phyloP scores from a whole-genome alignment of 495 filamentous ascomycete species.

The Aspergillus baeticus region DNA sequence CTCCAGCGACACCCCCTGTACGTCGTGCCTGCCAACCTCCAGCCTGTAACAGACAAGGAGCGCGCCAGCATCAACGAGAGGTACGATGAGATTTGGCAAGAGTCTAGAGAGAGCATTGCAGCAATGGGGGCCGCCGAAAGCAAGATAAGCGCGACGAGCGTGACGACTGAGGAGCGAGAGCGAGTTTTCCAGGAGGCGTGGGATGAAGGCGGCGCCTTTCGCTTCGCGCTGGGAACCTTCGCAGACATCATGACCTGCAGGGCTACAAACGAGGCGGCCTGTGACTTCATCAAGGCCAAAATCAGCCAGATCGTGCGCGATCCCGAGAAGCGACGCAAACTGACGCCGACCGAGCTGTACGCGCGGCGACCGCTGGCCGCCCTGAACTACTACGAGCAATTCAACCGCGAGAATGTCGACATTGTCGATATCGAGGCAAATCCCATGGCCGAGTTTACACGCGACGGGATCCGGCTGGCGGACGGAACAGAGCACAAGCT shows the following conservation, averaged over 20 bases:
- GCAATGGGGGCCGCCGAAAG: background rate
- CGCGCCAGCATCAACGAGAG: background rate
- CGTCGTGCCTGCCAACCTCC: background rate
- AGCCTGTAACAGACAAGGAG: background rate
- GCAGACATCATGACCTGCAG: conserved; percentile 26
- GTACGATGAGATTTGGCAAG: background rate
- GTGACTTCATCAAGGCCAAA: conserved; percentile 26
- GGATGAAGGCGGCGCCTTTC: conserved; percentile 19
- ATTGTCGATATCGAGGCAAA: background rate
- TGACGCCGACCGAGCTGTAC: conserved; percentile 10
- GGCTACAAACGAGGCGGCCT: conserved; percentile 24
- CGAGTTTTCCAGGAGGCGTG: conserved; percentile 14
- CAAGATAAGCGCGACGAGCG: background rate
- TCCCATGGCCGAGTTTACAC: conserved; percentile 24
- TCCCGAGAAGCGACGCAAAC: conserved; percentile 6
- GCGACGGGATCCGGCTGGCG: conserved; percentile 27
- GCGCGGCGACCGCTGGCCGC: conserved; percentile 14
- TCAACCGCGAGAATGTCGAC: conserved; percentile 11
- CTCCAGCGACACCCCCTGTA: background rate
- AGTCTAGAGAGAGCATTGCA: background rate
- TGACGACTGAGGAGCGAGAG: background rate
- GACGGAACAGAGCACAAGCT: conserved; percentile 25
- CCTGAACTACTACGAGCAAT: conserved; percentile 9
- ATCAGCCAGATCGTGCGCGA: conserved; percentile 16
- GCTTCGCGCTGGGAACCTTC: conserved; percentile 29